Evolutionary conservation across 768 basidiomycete species (phyloP), one percentile per base, ranked within the genome.

Genomic region (Trametes coccinea): DNA sequence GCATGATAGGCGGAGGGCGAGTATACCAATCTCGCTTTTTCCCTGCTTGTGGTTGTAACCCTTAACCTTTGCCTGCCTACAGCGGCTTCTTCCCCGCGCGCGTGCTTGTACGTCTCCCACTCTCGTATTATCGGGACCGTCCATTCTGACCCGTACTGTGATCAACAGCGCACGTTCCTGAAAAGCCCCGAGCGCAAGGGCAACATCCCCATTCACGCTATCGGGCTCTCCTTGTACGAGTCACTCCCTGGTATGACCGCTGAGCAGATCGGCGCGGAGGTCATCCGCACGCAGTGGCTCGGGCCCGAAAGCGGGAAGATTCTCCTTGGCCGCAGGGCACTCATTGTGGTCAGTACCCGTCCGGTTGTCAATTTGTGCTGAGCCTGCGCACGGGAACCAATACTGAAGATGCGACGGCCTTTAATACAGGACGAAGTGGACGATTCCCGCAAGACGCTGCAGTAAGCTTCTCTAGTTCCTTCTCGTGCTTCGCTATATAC

Each of bases 231-330:
- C 5, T 81, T 99, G 3, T 99, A 99, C 68, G 97, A 99, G 73
- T 85, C 90, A 30, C 80, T 98, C 16, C 87, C 87, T 5, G 92
- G 88, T 16, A 83, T 85, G 3, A 85, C 85, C 1, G 85, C 75
- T 31, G 86, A 93, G 67, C 84, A 88, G 72, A 82, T 94, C 53
- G 92, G 92, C 51, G 82, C 78, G 61, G 88, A 97, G 72, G 93
- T 99, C 65, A 79, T 97, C 67, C 84, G 95, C 56, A 99, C 95
- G 14, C 97, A 99, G 75, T 99, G 97, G 97, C 79, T 98, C 90
- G 88, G 88, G 11, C 82, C 87, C 2, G 82, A 91, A 58, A 72
- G 87, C 0, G 84, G 83, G 40, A 86, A 87, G 67, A 75, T 84
- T 13, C 78, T 99, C 16, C 76, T 98, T 45, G 96, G 97, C 41